phyloP scores from a whole-genome alignment of 1,139 yeast genomes.

The Diutina neorugosa region DNA sequence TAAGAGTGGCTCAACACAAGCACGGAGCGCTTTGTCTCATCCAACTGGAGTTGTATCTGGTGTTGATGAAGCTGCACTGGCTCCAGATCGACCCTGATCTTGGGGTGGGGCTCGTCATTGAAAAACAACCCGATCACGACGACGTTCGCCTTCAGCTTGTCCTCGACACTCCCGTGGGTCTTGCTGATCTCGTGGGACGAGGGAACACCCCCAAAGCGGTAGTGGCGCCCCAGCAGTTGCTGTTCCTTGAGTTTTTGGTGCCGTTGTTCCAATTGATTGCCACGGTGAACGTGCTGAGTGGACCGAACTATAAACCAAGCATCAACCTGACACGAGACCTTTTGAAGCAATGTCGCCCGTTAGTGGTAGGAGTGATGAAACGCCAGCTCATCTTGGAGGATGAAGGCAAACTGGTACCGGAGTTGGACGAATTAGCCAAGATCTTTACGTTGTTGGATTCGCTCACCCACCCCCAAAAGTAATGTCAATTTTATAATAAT shows the following conservation, averaged over 20 bases:
- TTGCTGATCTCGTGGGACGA: neutral
- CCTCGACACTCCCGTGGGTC: neutral
- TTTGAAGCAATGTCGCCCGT: conserved; percentile 38
- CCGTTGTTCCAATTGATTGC: conserved; percentile 68
- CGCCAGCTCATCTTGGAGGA: conserved; percentile 41
- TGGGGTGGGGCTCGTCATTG: conserved; percentile 39
- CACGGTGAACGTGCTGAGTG: conserved; percentile 63
- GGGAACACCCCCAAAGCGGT: neutral
- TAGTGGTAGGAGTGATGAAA: conserved; percentile 59
- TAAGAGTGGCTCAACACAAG: conserved; percentile 65
- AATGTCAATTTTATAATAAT: neutral
- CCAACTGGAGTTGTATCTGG: conserved; percentile 60
- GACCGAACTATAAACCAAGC: conserved; percentile 64
- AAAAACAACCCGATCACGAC: neutral
- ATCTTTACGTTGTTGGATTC: conserved; percentile 47
- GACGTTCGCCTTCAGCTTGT: neutral
- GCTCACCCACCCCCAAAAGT: conserved; percentile 11
- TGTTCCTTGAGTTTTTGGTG: conserved; percentile 58
- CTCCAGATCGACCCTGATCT: conserved; percentile 68
- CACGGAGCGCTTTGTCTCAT: conserved; percentile 66
- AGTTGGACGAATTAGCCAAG: conserved; percentile 38
- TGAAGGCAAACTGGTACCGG: conserved; percentile 10
- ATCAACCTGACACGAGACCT: conserved; percentile 41
- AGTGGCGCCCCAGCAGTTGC: conserved; percentile 14
- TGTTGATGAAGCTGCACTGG: conserved; percentile 45